phyloP scores from a whole-genome alignment of 768 basidiomycete genomes.

The Leccinum imitatum region DNA sequence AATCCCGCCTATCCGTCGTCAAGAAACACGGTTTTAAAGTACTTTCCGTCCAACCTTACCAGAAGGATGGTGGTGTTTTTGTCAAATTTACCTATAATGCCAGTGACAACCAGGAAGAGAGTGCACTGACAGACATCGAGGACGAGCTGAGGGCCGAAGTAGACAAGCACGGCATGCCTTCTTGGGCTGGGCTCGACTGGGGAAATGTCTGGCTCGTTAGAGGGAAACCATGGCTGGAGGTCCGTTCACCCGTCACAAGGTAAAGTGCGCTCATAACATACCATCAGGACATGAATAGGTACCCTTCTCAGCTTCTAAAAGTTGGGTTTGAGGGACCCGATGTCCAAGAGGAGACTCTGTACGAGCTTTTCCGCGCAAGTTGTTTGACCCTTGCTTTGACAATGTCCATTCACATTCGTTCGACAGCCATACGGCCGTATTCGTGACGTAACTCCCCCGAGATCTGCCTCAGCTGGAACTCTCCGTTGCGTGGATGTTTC shows the following conservation, averaged over 20 bases:
- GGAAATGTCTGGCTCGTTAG: conserved; percentile 70
- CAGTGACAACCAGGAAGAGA: conserved; percentile 29
- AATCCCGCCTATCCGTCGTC: conserved; percentile 48
- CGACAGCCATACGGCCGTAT: conserved; percentile 81
- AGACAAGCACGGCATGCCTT: conserved; percentile 51
- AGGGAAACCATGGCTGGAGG: conserved; percentile 82
- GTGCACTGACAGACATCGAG: conserved; percentile 49
- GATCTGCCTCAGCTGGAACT: conserved; percentile 61
- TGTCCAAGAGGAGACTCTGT: conserved; percentile 75
- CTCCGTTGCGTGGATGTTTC: conserved; percentile 64
- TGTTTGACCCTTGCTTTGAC: neutral
- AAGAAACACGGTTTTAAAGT: conserved; percentile 58
- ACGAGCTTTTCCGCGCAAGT: conserved; percentile 73
- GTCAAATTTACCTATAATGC: conserved; percentile 65
- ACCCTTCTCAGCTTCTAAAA: conserved; percentile 67
- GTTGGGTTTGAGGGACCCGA: conserved; percentile 92
- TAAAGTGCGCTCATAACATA: conserved; percentile 1
- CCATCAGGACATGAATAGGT: conserved; percentile 79
- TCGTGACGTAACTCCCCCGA: conserved; percentile 57
- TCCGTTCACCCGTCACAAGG: conserved; percentile 27
- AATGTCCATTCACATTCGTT: conserved; percentile 5
- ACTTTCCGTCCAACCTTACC: conserved; percentile 59
- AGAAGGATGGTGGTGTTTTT: conserved; percentile 87
- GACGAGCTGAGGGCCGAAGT: conserved; percentile 44
- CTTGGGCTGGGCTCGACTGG: conserved; percentile 54